Evolutionary conservation across 2,329 filamentous ascomycete genomes (phyloP).

Genomic region (Fusarium sp.): DNA sequence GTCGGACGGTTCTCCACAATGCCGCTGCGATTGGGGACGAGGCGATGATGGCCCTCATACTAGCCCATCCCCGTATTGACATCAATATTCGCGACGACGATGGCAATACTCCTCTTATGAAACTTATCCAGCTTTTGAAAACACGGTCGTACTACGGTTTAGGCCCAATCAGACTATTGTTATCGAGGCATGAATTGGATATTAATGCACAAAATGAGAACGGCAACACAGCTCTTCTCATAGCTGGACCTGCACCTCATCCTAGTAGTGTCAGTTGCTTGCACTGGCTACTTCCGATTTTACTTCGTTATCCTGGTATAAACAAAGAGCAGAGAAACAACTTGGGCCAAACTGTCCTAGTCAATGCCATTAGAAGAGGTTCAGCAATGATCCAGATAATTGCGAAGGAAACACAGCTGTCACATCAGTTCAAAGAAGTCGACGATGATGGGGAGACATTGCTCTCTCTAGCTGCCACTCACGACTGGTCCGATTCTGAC

Average conservation of each 20-base stretch:
- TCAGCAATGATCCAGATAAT: not conserved
- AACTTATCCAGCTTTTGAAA: not conserved
- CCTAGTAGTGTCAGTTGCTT: too few species aligned
- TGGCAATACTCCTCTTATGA: not conserved
- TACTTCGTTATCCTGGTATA: not conserved
- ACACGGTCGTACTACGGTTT: too few species aligned
- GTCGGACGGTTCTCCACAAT: not conserved
- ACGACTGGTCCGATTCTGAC: rapidly evolving
- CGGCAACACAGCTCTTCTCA: not conserved
- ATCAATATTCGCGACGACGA: not conserved
- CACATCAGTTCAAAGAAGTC: not conserved
- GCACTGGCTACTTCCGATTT: too few species aligned
- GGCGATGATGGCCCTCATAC: too few species aligned
- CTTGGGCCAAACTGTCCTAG: rapidly evolving
- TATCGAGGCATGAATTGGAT: not conserved
- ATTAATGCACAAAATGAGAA: not conserved
- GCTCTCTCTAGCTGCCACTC: not conserved
- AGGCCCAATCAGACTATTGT: too few species aligned
- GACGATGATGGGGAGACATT: not conserved
- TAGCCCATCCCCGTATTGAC: too few species aligned
- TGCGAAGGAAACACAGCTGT: rapidly evolving
- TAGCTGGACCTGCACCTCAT: not conserved
- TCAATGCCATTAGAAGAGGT: rapidly evolving
- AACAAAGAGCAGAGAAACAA: not conserved
- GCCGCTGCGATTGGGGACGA: not conserved